Evolutionary conservation across 495 filamentous ascomycete species (phyloP), one percentile per base, ranked within the genome.

Genomic region (Penicillium antarcticum): DNA sequence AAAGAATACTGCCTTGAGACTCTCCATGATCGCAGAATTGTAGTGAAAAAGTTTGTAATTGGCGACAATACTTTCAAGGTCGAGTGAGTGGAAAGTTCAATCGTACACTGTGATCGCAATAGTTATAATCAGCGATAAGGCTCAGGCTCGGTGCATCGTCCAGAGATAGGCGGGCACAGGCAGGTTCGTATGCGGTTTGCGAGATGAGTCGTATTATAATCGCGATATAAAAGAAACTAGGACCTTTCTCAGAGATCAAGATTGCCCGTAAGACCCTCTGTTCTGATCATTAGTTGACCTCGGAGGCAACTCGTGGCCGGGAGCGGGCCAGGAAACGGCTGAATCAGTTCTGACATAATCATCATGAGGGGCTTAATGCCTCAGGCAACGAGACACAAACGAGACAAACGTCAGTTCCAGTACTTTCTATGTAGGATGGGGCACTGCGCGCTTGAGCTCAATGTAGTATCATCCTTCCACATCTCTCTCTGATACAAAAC

Each of bases 1-100:
- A 71, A 83, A 92, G 75, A 97, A 94, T 61, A 96, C 83, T 34
- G 85, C 77, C 66, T 85, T 89, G 68, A 97, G 70, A 23, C 89
- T 77, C 73, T 97, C 88, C 94, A 98, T 98, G 58, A 56, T 71
- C 55, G 18, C 38, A 18, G 23, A 37, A 5, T 35, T n/a, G 24
- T 0, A 17, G 38, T 31, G 18, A 53, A 43, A 23, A 32, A 8
- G 19, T 16, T 18, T 13, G 4, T 23, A 18, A 16, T 4, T 11
- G 29, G 4, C 12, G 44, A 32, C 38, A 35, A 31, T 17, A 13
- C 10, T 29, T 38, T 52, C 29, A 44, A 45, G 35, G 38, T 45
- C 37, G 29, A 24, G 12, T 32, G 33, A 13, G 53, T 45, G 33
- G 36, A 23, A 5, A 6, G 34, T 29, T 8, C 16, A 38, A 16